These are phyloP conservation scores for Crucibulum laeve DNA, from an alignment of 768 basidiomycete genomes.

Conservation along the genomic window DNA sequence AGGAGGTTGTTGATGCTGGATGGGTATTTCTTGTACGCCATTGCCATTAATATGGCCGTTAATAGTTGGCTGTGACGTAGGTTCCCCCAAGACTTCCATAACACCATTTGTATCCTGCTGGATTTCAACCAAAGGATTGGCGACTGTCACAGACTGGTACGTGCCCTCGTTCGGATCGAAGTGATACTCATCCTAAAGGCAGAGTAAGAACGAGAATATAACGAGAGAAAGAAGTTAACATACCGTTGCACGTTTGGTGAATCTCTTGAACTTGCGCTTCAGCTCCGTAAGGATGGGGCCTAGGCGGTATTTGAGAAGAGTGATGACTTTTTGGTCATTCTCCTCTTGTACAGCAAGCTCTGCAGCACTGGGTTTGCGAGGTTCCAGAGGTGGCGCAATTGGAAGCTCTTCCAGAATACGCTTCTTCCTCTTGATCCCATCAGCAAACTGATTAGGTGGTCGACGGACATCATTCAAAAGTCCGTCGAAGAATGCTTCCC, in stretches of 20 bases:
- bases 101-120: conserved; percentile 35
- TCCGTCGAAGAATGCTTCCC: conserved; percentile 71
- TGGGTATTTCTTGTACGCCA: conserved; percentile 28
- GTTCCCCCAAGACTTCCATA: conserved; percentile 38
- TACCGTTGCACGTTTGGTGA: conserved; percentile 77
- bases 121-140: conserved; percentile 21
- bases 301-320: conserved; percentile 86
- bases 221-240: conserved; percentile 18
- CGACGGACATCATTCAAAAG: conserved; percentile 66
- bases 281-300: conserved; percentile 85
- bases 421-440: conserved; percentile 79
- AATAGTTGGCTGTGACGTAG: conserved; percentile 21
- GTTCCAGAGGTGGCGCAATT: conserved; percentile 86
- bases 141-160: not conserved
- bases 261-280: conserved; percentile 89
- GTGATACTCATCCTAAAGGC: conserved; percentile 72
- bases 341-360: conserved; percentile 83
- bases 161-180: conserved; percentile 31
- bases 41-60: conserved; percentile 38
- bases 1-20: conserved; percentile 35
- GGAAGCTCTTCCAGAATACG: conserved; percentile 84
- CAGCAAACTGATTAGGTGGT: conserved; percentile 85
- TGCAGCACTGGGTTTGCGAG: conserved; percentile 72
- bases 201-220: conserved; percentile 9
- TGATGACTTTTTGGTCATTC: conserved; percentile 72